phyloP scores from a whole-genome alignment of 306 rosid genomes.

The Alnus glutinosa region DNA sequence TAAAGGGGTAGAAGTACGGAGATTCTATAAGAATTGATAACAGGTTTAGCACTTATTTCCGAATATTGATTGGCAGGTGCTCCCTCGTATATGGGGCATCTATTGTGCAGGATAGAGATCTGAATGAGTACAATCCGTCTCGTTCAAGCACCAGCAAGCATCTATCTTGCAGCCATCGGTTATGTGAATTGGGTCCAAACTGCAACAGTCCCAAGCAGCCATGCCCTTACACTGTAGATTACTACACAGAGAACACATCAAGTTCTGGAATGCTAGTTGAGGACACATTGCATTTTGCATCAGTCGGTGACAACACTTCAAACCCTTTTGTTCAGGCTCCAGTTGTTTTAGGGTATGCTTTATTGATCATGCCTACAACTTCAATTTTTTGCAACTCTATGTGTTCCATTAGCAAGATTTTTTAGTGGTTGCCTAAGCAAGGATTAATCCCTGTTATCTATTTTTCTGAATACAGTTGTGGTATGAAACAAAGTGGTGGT shows the following conservation, averaged over 20 bases:
- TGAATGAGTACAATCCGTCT: slow-evolving; percentile 82
- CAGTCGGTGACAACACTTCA: slow-evolving; percentile 42
- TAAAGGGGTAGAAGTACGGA: not conserved
- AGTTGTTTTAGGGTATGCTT: slow-evolving; percentile 74
- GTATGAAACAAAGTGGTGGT: slow-evolving; percentile 96
- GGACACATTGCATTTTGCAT: slow-evolving; percentile 77
- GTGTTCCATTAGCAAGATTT: not conserved
- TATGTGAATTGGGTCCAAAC: slow-evolving; percentile 64
- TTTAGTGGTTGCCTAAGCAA: not conserved
- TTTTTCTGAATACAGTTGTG: slow-evolving; percentile 63
- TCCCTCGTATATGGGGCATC: slow-evolving; percentile 93
- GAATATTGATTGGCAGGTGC: slow-evolving; percentile 99
- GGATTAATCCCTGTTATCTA: slow-evolving; percentile 18
- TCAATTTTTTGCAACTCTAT: slow-evolving; percentile 14
- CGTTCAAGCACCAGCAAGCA: slow-evolving; percentile 77
- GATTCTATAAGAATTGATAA: slow-evolving; percentile 39
- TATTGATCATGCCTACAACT: slow-evolving; percentile 20
- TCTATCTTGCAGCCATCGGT: slow-evolving; percentile 70
- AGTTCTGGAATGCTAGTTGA: slow-evolving; percentile 89
- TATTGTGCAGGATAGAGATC: slow-evolving; percentile 98
- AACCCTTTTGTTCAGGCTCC: slow-evolving; percentile 69
- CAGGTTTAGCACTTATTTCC: slow-evolving; percentile 90
- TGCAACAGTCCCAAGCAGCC: slow-evolving; percentile 73
- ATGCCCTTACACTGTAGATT: slow-evolving; percentile 65
- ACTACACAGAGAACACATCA: slow-evolving; percentile 76